Evolutionary conservation across 2,329 filamentous ascomycete species (phyloP).

Genomic region (Diaporthe velutina): DNA sequence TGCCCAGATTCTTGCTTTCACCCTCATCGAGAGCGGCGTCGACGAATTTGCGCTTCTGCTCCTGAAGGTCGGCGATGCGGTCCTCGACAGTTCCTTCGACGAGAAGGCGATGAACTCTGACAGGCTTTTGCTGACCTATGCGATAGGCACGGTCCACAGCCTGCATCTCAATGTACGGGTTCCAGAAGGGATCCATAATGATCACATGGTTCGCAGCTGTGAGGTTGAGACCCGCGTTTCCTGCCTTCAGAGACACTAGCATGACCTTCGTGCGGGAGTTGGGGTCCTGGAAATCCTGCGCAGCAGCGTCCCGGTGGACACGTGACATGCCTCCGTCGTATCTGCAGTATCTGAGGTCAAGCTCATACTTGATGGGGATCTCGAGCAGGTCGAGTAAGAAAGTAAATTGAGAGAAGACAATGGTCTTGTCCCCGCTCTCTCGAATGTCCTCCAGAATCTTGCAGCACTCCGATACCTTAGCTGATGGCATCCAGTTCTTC

Average conservation of each 20-base stretch:
- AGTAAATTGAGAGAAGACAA: constrained; percentile 87
- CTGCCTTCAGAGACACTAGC: constrained; percentile 83
- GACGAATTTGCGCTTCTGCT: constrained; percentile 82
- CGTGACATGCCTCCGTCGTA: constrained; percentile 84
- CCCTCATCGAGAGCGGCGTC: constrained; percentile 84
- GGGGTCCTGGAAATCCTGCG: constrained; percentile 72
- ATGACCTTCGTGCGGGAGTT: constrained; percentile 74
- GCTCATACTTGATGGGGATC: constrained; percentile 71
- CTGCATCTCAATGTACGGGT: constrained; percentile 92
- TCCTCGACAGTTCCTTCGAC: constrained; percentile 87
- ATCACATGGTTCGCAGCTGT: constrained; percentile 87
- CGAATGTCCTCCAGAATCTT: constrained; percentile 69
- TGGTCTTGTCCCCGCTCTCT: constrained; percentile 76
- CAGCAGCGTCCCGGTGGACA: constrained; percentile 74
- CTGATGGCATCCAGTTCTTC: constrained; percentile 79
- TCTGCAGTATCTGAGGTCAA: constrained; percentile 70
- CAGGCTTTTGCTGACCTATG: constrained; percentile 81
- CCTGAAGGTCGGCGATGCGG: constrained; percentile 83
- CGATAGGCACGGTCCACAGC: constrained; percentile 91
- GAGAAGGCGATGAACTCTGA: constrained; percentile 85
- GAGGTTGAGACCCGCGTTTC: constrained; percentile 88
- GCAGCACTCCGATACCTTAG: constrained; percentile 79
- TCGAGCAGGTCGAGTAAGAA: constrained; percentile 83
- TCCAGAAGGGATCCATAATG: constrained; percentile 93
- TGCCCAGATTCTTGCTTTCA: constrained; percentile 73